A percentile compares a stretch with the other conserved stretches of the same genome.
Evolutionary conservation across 192 early-diverging fungal species (phyloP).

Genomic region (Phlyctochytrium bullatum): DNA sequence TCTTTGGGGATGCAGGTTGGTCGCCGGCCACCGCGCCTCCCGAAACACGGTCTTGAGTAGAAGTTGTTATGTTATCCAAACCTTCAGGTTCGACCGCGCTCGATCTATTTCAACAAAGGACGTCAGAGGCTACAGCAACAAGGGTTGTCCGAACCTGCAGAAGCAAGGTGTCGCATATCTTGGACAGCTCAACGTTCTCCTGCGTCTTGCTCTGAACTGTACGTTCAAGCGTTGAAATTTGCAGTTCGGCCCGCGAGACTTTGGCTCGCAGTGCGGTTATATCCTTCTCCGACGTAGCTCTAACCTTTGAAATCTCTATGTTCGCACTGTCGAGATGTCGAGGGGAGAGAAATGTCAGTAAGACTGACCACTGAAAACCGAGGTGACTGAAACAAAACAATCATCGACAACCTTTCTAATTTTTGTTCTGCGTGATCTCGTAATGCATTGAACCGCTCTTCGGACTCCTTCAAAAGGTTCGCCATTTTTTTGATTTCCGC

Average conservation of each 20-base stretch:
- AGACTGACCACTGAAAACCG: no score
- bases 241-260: conserved; percentile 27
- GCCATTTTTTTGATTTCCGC: conserved; percentile 8
- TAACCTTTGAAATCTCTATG: conserved; percentile 32
- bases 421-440: conserved; percentile 41
- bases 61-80: no score
- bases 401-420: conserved; percentile 27
- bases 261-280: conserved; percentile 35
- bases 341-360: not conserved
- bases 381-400: conserved; percentile 1
- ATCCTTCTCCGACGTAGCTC: conserved; percentile 32
- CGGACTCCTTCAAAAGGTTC: conserved; percentile 7
- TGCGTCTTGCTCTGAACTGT: conserved; percentile 32
- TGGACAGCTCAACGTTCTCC: conserved; percentile 39
- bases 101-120: no score
- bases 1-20: no score
- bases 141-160: conserved; percentile 14
- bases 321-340: conserved; percentile 38
- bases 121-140: no score
- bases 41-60: no score
- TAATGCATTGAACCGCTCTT: conserved; percentile 28
- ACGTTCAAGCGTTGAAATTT: conserved; percentile 24
- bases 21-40: no score
- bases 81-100: no score
- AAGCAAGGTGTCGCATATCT: conserved; percentile 43